phyloP scores from a whole-genome alignment of 164 flowering plant species.

The Vitis rotundifolia region DNA sequence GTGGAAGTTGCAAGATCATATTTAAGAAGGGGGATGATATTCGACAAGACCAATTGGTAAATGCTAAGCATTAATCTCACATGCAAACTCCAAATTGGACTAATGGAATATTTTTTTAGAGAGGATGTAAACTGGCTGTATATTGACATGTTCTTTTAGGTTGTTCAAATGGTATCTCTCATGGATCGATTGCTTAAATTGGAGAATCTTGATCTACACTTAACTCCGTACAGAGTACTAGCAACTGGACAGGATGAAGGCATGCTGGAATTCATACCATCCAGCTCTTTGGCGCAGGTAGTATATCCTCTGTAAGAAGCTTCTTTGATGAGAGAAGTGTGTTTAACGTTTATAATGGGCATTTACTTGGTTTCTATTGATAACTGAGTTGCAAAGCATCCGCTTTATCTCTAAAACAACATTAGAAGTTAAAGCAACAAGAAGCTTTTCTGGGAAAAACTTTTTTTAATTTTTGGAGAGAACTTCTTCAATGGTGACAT shows the following conservation, averaged over 20 bases:
- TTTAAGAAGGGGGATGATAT: constrained; percentile 99
- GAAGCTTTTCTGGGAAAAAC: no score
- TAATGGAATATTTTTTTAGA: no score
- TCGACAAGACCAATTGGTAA: constrained; percentile 98
- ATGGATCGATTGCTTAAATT: constrained; percentile 96
- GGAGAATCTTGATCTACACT: constrained; percentile 95
- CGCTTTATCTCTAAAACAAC: neutral
- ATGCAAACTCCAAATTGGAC: no score
- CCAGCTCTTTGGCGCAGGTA: constrained; percentile 96
- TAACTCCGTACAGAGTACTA: constrained; percentile 96
- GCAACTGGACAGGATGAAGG: constrained; percentile 99
- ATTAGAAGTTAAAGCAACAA: neutral
- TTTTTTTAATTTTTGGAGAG: no score
- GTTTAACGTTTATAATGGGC: no score
- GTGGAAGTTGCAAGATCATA: constrained; percentile 83
- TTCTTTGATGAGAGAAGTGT: neutral
- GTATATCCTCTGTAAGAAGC: neutral
- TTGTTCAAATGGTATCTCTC: constrained; percentile 97
- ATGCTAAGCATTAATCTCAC: constrained; percentile 7
- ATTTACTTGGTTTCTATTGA: neutral
- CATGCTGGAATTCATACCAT: constrained; percentile 96
- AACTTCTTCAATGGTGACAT: no score
- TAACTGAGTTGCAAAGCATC: neutral
- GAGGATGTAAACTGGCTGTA: neutral
- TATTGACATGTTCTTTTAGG: constrained; percentile 44